A percentile compares a stretch with the other conserved stretches of the same genome.
phyloP scores from a whole-genome alignment of 805 yeast genomes.

The Metschnikowia koreensis region DNA sequence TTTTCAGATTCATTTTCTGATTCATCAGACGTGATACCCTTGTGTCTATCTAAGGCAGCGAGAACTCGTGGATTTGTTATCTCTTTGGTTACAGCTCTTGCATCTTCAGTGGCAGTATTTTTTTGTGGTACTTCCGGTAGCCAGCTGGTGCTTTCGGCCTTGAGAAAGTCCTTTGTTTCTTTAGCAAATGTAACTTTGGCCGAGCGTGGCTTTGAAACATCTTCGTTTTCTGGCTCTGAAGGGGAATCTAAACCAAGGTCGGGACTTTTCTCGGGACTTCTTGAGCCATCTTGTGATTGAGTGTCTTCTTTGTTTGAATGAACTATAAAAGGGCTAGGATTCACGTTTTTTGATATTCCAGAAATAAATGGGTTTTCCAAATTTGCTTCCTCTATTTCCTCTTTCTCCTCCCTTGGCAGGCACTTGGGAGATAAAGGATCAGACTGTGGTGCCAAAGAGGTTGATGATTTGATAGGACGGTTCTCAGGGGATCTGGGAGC shows the following conservation, averaged over 20 bases:
- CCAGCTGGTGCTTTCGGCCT: background rate
- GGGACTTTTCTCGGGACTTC: background rate
- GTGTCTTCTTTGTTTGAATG: background rate
- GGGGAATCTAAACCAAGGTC: background rate
- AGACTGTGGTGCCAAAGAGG: background rate
- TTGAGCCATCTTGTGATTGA: background rate
- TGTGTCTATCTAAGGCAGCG: background rate
- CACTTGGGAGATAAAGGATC: too few species aligned
- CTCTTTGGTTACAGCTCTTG: background rate
- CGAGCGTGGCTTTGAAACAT: background rate
- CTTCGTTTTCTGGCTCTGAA: background rate
- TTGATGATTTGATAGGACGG: background rate
- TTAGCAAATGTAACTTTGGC: background rate
- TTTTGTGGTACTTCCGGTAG: background rate
- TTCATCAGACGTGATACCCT: background rate
- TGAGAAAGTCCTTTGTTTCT: background rate
- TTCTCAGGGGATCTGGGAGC: too few species aligned
- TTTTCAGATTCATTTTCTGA: background rate
- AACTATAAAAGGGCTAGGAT: background rate
- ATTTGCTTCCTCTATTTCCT: background rate
- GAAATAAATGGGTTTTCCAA: background rate
- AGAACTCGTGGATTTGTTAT: background rate
- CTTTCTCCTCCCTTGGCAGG: too few species aligned
- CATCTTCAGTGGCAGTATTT: background rate
- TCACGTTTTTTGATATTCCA: background rate